These are phyloP conservation scores for Metschnikowia aberdeeniae DNA, from an alignment of 805 yeast genomes.

Conservation along the genomic window DNA sequence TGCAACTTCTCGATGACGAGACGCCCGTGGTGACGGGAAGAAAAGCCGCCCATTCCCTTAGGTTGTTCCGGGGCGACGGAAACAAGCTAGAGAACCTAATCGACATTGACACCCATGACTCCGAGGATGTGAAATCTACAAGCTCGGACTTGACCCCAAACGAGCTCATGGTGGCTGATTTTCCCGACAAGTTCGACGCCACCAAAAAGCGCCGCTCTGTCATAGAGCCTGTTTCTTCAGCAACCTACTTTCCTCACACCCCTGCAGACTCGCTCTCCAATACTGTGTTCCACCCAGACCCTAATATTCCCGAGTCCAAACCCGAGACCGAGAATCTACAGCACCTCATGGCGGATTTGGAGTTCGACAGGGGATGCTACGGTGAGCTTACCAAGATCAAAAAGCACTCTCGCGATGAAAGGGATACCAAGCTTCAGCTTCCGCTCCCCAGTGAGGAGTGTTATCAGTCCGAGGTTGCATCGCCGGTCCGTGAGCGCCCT, in stretches of 20 bases:
- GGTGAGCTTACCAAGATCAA: constrained; percentile 30
- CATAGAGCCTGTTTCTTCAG: constrained; percentile 62
- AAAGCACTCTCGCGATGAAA: constrained; percentile 12
- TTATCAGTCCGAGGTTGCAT: neutral
- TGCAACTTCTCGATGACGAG: constrained; percentile 9
- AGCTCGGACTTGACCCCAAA: constrained; percentile 5
- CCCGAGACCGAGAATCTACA: constrained; percentile 25
- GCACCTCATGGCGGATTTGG: constrained; percentile 48
- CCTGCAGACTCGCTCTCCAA: constrained; percentile 21
- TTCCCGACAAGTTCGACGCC: constrained; percentile 1
- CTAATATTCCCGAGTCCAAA: constrained; percentile 1
- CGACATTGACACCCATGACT: constrained; percentile 5
- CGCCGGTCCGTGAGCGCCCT: neutral
- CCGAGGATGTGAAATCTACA: constrained; percentile 7
- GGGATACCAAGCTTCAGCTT: constrained; percentile 1
- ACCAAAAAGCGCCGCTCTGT: constrained; percentile 6
- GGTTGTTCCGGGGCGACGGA: constrained; percentile 44
- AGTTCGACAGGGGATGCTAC: constrained; percentile 36
- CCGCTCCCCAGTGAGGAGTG: constrained; percentile 1
- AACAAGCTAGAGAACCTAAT: constrained; percentile 9
- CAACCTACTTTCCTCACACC: constrained; percentile 67
- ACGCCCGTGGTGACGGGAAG: constrained; percentile 41
- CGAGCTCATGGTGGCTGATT: constrained; percentile 5
- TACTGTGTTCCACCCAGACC: neutral
- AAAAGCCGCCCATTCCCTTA: constrained; percentile 54